Conservation (phyloP, 192 early-diverging fungal genomes). For the Podila clonocystis region DNA sequence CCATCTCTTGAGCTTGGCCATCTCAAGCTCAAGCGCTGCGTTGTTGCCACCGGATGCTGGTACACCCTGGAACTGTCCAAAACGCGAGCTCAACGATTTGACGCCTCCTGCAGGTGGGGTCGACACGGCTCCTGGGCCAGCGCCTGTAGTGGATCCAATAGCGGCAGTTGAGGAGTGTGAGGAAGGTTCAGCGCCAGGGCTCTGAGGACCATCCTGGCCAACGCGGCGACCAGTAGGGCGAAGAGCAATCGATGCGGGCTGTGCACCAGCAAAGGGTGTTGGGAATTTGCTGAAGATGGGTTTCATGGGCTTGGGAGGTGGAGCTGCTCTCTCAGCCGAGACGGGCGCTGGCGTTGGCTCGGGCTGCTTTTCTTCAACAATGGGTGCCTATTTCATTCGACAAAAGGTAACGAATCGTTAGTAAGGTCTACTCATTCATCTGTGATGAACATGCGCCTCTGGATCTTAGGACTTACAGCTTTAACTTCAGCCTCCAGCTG, state of each 20-base stretch:
- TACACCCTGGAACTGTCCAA: constrained; percentile 53
- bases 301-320: constrained; percentile 51
- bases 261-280: constrained; percentile 47
- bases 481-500: constrained; percentile 50
- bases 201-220: constrained; percentile 11
- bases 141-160: background rate
- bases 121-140: constrained; percentile 3
- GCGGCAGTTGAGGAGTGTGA: constrained; percentile 6
- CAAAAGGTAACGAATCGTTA: background rate
- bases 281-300: constrained; percentile 52
- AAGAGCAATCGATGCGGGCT: constrained; percentile 13
- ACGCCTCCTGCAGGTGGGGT: constrained; percentile 42
- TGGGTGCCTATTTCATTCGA: constrained; percentile 23
- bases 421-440: no score
- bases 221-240: constrained; percentile 39
- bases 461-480: constrained; percentile 27
- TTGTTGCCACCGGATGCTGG: constrained; percentile 39
- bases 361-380: constrained; percentile 39
- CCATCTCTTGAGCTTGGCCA: constrained; percentile 49
- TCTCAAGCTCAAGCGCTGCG: constrained; percentile 37
- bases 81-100: constrained; percentile 43
- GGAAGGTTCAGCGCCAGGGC: constrained; percentile 2
- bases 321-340: constrained; percentile 19
- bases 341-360: constrained; percentile 18
- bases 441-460: background rate